Conservation (phyloP, 2,329 filamentous ascomycete genomes). For the Alternaria sp. region DNA sequence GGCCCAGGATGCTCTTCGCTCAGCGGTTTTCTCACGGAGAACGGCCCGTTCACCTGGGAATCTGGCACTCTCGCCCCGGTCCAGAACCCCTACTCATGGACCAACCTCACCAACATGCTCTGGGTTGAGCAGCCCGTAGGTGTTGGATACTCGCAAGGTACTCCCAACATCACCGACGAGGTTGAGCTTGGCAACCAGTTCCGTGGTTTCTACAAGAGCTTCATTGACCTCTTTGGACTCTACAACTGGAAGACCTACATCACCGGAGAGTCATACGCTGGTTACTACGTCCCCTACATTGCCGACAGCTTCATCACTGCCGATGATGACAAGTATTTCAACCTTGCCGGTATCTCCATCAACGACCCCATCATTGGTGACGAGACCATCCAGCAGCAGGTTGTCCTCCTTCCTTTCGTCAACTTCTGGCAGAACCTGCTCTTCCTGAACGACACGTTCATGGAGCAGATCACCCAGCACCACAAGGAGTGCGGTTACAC, state of each 20-base stretch:
- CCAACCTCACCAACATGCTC: constrained; percentile 50
- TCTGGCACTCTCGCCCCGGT: constrained; percentile 71
- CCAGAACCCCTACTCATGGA: constrained; percentile 74
- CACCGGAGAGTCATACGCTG: constrained; percentile 62
- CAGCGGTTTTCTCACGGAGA: constrained; percentile 75
- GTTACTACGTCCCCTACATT: constrained; percentile 65
- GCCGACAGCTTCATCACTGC: constrained; percentile 62
- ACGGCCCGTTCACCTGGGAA: constrained; percentile 66
- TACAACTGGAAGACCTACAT: constrained; percentile 62
- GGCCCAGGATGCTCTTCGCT: constrained; percentile 60
- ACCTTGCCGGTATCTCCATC: constrained; percentile 59
- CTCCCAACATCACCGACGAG: constrained; percentile 56
- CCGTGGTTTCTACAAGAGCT: constrained; percentile 61
- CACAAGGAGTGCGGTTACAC: constrained; percentile 38
- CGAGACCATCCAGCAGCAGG: constrained; percentile 48
- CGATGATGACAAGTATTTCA: constrained; percentile 58
- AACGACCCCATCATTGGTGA: constrained; percentile 56
- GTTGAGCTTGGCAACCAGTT: constrained; percentile 56
- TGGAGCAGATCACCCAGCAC: constrained; percentile 41
- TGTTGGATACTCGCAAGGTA: constrained; percentile 52
- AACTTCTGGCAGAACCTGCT: constrained; percentile 52
- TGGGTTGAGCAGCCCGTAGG: constrained; percentile 59
- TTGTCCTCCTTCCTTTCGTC: constrained; percentile 44
- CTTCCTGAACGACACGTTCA: constrained; percentile 52
- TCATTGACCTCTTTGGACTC: constrained; percentile 61